Evolutionary conservation across 2,329 filamentous ascomycete genomes (phyloP).

Genomic region (Microdochium paspali): DNA sequence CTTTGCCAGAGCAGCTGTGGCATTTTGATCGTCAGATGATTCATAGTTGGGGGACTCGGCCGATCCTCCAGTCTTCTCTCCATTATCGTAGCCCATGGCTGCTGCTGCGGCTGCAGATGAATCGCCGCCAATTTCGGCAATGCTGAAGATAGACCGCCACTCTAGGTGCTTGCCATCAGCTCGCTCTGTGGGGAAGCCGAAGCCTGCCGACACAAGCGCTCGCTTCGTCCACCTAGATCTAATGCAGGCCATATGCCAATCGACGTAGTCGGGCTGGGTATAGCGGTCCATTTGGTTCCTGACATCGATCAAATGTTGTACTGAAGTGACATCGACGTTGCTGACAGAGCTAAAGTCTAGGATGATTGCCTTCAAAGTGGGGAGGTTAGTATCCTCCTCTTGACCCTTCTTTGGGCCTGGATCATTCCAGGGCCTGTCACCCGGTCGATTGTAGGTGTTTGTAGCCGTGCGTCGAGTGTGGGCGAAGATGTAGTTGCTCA

Average conservation of each 20-base stretch:
- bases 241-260: slow-evolving; percentile 95
- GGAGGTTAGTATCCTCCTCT: slow-evolving; percentile 39
- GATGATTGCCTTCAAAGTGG: slow-evolving; percentile 79
- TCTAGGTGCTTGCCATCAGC: slow-evolving; percentile 46
- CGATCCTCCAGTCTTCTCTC: slow-evolving; percentile 31
- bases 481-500: slow-evolving; percentile 58
- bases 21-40: slow-evolving; percentile 6
- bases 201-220: slow-evolving; percentile 76
- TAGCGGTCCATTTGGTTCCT: slow-evolving; percentile 90
- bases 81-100: slow-evolving; percentile 53
- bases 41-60: not conserved
- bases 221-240: slow-evolving; percentile 93
- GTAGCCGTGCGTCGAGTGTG: slow-evolving; percentile 70
- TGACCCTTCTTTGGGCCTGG: slow-evolving; percentile 56
- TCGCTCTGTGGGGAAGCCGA: slow-evolving; percentile 64
- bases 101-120: slow-evolving; percentile 59
- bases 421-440: slow-evolving; percentile 92
- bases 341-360: slow-evolving; percentile 92
- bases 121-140: slow-evolving; percentile 72
- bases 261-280: slow-evolving; percentile 68
- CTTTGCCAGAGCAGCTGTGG: slow-evolving; percentile 3
- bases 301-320: slow-evolving; percentile 88
- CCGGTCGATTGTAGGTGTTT: slow-evolving; percentile 51
- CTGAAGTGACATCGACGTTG: slow-evolving; percentile 84
- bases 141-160: slow-evolving; percentile 94